Conservation (phyloP, 176 grass and related monocot species). For the Aegilops longissima region DNA sequence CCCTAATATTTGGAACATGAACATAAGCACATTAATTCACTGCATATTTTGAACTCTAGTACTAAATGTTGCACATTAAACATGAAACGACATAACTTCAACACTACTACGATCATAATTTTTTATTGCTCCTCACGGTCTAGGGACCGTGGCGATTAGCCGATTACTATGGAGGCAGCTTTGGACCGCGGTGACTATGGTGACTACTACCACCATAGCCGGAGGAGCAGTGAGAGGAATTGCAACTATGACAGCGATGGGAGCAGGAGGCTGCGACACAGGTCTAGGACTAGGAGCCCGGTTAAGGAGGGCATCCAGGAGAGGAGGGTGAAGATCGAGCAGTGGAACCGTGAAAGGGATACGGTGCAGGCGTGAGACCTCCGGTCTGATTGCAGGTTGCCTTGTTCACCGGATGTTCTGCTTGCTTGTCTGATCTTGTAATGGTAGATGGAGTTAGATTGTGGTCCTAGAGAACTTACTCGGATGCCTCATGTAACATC, state of each 20-base stretch:
- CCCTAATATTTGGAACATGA: too few species aligned
- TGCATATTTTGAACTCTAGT: too few species aligned
- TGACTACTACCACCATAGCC: slow-evolving; percentile 5
- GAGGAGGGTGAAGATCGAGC: slow-evolving; percentile 68
- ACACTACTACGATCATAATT: too few species aligned
- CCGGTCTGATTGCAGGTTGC: not conserved
- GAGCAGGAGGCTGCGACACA: slow-evolving; percentile 34
- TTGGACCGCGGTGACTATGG: not conserved
- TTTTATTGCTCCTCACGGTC: slow-evolving; percentile 18
- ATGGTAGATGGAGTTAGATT: not conserved
- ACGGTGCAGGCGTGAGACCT: slow-evolving; percentile 27
- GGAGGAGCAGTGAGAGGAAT: slow-evolving; percentile 53
- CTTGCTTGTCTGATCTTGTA: slow-evolving; percentile 2
- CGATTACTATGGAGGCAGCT: slow-evolving; percentile 16
- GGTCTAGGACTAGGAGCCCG: slow-evolving; percentile 49
- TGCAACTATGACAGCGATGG: slow-evolving; percentile 50
- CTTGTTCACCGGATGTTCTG: not conserved
- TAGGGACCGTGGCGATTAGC: slow-evolving; percentile 28
- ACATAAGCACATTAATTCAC: too few species aligned
- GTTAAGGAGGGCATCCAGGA: slow-evolving; percentile 73
- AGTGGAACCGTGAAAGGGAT: slow-evolving; percentile 81
- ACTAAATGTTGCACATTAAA: too few species aligned
- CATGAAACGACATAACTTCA: too few species aligned
- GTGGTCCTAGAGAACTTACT: not conserved
- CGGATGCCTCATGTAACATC: not conserved